Evolutionary conservation across 73 alveolate genomes (phyloP).

Genomic region (Tetrahymena elliotti): DNA sequence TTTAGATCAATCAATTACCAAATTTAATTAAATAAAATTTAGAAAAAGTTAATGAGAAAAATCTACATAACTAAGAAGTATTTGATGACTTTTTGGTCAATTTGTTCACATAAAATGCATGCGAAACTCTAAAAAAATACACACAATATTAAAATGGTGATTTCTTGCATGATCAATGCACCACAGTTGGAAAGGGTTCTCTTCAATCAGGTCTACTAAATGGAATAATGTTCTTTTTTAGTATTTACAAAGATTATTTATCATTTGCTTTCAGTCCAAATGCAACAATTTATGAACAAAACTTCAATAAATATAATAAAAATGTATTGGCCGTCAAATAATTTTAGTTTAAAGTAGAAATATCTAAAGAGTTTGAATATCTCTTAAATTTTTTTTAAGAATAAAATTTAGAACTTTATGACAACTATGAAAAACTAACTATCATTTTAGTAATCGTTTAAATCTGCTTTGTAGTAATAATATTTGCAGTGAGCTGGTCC

Average conservation of each 20-base stretch:
- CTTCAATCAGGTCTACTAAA: neutral
- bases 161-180: neutral
- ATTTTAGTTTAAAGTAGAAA: neutral
- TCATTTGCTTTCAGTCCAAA: neutral
- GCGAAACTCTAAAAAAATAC: neutral
- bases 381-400: neutral
- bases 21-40: no score
- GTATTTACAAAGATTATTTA: neutral
- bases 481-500: neutral
- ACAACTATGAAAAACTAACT: neutral
- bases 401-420: neutral
- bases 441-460: neutral
- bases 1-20: neutral
- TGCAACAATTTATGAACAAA: neutral
- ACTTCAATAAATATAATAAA: no score
- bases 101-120: neutral
- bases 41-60: no score
- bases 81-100: no score
- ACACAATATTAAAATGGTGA: neutral
- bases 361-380: neutral
- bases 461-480: no score
- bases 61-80: no score
- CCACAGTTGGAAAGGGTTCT: neutral
- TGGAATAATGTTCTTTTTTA: neutral
- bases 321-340: neutral